phyloP scores from a whole-genome alignment of 306 rosid species.

The Trifolium pratense region DNA sequence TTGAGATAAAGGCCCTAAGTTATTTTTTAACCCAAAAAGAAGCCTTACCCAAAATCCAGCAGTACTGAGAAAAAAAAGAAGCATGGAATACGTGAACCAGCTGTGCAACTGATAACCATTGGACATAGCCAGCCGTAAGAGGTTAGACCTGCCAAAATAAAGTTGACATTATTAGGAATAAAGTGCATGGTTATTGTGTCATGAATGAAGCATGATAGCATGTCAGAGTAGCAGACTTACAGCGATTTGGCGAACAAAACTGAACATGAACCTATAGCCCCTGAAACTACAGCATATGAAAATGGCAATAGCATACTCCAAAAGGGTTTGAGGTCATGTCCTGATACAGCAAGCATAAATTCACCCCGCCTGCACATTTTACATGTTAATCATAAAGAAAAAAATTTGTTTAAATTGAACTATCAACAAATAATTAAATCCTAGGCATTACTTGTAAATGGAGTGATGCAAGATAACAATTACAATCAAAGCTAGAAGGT shows the following conservation, averaged over 20 bases:
- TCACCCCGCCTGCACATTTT: conserved; percentile 84
- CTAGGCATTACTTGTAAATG: conserved; percentile 67
- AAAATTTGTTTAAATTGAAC: background rate
- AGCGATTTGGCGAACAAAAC: conserved; percentile 98
- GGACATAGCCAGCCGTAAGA: conserved; percentile 88
- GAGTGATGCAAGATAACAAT: conserved; percentile 83
- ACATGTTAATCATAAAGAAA: conserved; percentile 31
- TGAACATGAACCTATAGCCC: conserved; percentile 97
- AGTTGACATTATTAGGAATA: conserved; percentile 21
- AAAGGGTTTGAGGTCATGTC: conserved; percentile 82
- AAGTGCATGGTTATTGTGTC: conserved; percentile 4
- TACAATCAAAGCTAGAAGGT: conserved; percentile 77
- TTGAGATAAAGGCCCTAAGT: conserved; percentile 49
- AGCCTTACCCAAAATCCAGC: conserved; percentile 98
- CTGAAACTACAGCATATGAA: conserved; percentile 96
- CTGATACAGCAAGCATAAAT: conserved; percentile 63
- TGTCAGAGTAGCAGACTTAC: conserved; percentile 61
- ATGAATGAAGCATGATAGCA: conserved; percentile 32
- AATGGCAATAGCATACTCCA: conserved; percentile 92
- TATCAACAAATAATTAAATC: conserved; percentile 32
- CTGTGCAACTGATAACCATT: conserved; percentile 84
- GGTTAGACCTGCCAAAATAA: conserved; percentile 67
- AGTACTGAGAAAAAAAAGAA: conserved; percentile 92
- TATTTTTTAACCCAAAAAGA: conserved; percentile 68
- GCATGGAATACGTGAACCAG: conserved; percentile 95